A percentile compares a stretch with the other conserved stretches of the same genome.
Evolutionary conservation across 441 rosid genomes (phyloP).

Genomic region (Populus hybrid): DNA sequence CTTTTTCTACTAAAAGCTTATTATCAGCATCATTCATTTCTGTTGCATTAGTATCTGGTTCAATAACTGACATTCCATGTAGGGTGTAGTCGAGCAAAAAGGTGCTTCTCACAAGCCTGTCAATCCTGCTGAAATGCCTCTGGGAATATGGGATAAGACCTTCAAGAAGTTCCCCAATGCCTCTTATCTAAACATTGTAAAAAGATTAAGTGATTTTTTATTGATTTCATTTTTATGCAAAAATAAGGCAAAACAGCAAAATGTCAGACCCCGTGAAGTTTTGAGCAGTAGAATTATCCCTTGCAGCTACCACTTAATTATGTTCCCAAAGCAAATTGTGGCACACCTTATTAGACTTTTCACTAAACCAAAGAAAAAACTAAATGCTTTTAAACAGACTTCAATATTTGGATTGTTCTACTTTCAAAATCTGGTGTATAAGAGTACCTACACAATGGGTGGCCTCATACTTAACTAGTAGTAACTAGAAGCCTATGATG

Average conservation of each 20-base stretch:
- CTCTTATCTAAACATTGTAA: slow-evolving; percentile 50
- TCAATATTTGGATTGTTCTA: too few species aligned
- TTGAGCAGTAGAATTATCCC: too few species aligned
- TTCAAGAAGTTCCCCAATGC: slow-evolving; percentile 78
- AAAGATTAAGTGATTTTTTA: neutral
- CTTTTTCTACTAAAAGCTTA: slow-evolving; percentile 6
- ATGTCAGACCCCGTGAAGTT: too few species aligned
- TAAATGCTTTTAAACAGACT: too few species aligned
- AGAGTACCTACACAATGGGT: too few species aligned
- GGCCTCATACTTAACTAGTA: neutral
- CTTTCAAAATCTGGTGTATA: too few species aligned
- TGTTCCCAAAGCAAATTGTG: too few species aligned
- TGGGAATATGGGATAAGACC: slow-evolving; percentile 86
- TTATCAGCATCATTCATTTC: slow-evolving; percentile 9
- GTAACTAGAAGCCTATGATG: neutral
- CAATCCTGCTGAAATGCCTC: slow-evolving; percentile 87
- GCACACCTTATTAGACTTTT: too few species aligned
- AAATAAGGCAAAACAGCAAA: neutral
- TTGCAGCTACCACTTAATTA: too few species aligned
- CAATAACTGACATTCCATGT: slow-evolving; percentile 76
- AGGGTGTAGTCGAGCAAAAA: slow-evolving; percentile 83
- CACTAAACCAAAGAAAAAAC: too few species aligned
- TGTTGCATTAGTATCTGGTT: slow-evolving; percentile 42
- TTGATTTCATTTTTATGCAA: neutral
- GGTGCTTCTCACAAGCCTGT: slow-evolving; percentile 84